These are phyloP conservation scores for Azolla pinnata DNA, from an alignment of 75 land plant genomes.

Conservation along the genomic window DNA sequence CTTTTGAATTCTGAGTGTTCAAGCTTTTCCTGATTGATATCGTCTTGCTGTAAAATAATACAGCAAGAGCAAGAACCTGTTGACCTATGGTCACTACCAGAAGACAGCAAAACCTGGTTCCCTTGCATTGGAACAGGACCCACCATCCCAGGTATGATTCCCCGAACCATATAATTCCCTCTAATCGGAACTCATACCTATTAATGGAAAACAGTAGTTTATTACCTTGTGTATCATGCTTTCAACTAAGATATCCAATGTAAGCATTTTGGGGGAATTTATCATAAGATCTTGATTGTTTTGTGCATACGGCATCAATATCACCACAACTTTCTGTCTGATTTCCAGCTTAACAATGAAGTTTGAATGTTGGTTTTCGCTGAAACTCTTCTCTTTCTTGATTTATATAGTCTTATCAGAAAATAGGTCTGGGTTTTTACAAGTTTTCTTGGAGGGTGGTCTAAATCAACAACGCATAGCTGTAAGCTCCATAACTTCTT, in stretches of 20 bases:
- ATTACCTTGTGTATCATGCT: too few species aligned
- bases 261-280: not conserved
- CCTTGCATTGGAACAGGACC: constrained; percentile 28
- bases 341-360: too few species aligned
- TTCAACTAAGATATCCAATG: not conserved
- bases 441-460: constrained; percentile 93
- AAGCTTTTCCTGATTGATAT: constrained; percentile 10
- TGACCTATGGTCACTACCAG: constrained; percentile 49
- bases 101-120: constrained; percentile 58
- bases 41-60: not conserved
- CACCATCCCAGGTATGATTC: not conserved
- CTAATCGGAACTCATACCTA: too few species aligned
- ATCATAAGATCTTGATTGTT: not conserved
- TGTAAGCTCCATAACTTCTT: constrained; percentile 28
- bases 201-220: not conserved
- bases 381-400: not conserved
- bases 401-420: constrained; percentile 31
- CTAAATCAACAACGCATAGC: constrained; percentile 97
- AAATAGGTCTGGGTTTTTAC: constrained; percentile 54
- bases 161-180: too few species aligned
- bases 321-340: not conserved
- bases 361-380: not conserved
- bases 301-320: not conserved
- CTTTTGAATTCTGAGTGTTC: constrained; percentile 17
- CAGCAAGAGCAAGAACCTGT: constrained; percentile 26